Conservation (phyloP, 106 monocot genomes). For the Xerophyta viscosa region DNA sequence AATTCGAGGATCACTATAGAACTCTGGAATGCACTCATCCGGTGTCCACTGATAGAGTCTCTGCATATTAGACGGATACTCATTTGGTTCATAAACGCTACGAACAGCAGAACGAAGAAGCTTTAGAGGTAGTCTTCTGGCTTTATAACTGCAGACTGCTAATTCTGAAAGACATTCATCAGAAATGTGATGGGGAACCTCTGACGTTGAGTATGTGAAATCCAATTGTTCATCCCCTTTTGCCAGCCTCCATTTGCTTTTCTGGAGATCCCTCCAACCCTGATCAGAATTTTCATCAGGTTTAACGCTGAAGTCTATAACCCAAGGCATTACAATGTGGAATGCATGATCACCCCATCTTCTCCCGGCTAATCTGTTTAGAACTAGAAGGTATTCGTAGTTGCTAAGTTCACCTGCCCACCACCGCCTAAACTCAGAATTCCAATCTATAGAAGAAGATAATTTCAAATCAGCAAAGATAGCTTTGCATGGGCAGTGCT, state of each 20-base stretch:
- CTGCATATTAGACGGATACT: conserved; percentile 96
- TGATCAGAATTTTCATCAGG: conserved; percentile 75
- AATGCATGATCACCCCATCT: conserved; percentile 96
- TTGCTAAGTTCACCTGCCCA: conserved; percentile 91
- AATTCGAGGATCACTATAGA: conserved; percentile 79
- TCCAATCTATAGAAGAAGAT: conserved; percentile 45
- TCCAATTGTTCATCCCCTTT: conserved; percentile 99
- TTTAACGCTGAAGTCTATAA: conserved; percentile 86
- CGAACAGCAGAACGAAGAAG: conserved; percentile 84
- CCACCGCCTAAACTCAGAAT: conserved; percentile 64
- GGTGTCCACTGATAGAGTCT: conserved; percentile 99
- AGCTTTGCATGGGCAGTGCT: conserved; percentile 30
- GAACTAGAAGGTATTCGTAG: conserved; percentile 82
- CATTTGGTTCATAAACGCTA: conserved; percentile 96
- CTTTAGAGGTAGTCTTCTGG: conserved; percentile 77
- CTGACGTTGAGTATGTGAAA: conserved; percentile 91
- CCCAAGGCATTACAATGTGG: conserved; percentile 97
- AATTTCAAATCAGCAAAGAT: conserved; percentile 46
- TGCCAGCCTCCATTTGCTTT: conserved; percentile 94
- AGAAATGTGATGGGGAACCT: conserved; percentile 95
- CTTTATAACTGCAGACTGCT: conserved; percentile 98
- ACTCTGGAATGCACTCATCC: conserved; percentile 98
- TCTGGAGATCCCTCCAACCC: conserved; percentile 95
- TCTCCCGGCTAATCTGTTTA: conserved; percentile 93
- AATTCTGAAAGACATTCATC: conserved; percentile 98